Conservation (phyloP, 2,329 filamentous ascomycete genomes). For the Dendryphion nanum region DNA sequence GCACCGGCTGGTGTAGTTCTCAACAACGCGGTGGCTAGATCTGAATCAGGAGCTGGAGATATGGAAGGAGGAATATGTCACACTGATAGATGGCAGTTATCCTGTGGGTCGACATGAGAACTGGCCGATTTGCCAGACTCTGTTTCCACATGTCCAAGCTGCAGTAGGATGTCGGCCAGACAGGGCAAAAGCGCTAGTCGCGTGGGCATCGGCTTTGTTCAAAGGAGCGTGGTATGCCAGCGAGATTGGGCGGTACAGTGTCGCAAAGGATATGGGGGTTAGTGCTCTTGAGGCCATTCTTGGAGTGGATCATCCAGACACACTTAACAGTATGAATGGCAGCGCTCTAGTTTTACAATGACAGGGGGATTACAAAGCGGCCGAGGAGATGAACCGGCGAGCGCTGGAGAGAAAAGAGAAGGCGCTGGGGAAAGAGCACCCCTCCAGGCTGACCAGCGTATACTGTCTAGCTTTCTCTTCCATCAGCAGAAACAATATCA, state of each 20-base stretch:
- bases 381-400: not conserved
- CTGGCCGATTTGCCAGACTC: constrained; percentile 4
- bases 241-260: constrained; percentile 5
- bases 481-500: too few relatives aligned
- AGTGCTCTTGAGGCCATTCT: constrained; percentile 3
- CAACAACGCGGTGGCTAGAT: constrained; percentile 19
- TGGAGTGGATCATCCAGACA: constrained; percentile 6
- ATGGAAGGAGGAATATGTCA: constrained; percentile 25
- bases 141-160: constrained; percentile 8
- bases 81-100: constrained; percentile 4
- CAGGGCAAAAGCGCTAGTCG: not conserved
- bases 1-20: constrained; percentile 19
- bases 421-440: constrained; percentile 2
- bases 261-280: constrained; percentile 4
- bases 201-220: constrained; percentile 3
- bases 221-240: constrained; percentile 6
- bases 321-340: constrained; percentile 5
- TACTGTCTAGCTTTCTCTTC: too few relatives aligned
- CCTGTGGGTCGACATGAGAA: constrained; percentile 2
- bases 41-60: constrained; percentile 17
- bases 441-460: constrained; percentile 1
- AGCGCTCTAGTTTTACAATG: constrained; percentile 1
- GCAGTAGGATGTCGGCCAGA: constrained; percentile 1
- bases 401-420: not conserved
- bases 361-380: constrained; percentile 2